Evolutionary conservation across 805 yeast species (phyloP).

Genomic region (Candida gorgasii): DNA sequence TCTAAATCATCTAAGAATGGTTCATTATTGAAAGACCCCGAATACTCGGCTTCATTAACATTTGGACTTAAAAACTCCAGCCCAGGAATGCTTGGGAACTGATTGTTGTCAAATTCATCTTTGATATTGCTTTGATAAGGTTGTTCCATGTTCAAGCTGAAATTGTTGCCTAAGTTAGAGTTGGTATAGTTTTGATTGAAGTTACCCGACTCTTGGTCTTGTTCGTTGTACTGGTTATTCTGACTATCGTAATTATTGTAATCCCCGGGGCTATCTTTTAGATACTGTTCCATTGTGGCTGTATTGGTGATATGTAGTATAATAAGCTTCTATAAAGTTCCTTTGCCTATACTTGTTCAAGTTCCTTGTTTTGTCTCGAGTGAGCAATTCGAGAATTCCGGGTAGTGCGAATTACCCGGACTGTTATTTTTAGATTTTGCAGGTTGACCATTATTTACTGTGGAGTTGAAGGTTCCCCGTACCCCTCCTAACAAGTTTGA

Average conservation of each 20-base stretch:
- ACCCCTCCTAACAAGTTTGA: too few species aligned
- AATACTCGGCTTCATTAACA: conserved; percentile 8
- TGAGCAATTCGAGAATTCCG: conserved; percentile 5
- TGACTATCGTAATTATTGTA: conserved; percentile 8
- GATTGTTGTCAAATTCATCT: conserved; percentile 9
- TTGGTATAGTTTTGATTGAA: conserved; percentile 8
- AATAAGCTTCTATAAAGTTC: conserved; percentile 1
- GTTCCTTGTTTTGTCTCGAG: conserved; percentile 4
- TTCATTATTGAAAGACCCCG: conserved; percentile 20
- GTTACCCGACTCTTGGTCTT: conserved; percentile 2
- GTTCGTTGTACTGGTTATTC: conserved; percentile 1
- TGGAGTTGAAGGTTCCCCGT: too few species aligned
- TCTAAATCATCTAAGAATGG: conserved; percentile 36
- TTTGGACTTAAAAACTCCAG: conserved; percentile 16
- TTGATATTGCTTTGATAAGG: conserved; percentile 8
- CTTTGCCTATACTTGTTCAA: background rate
- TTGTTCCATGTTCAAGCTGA: conserved; percentile 18
- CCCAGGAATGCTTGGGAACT: conserved; percentile 17
- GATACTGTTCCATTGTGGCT: conserved; percentile 29
- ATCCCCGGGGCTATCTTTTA: conserved; percentile 35
- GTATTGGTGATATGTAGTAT: too few species aligned
- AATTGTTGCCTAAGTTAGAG: conserved; percentile 14
- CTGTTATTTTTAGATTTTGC: background rate
- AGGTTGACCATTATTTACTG: too few species aligned
- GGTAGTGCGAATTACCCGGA: conserved; percentile 6